Base-by-base conservation (phyloP, 2,329 filamentous ascomycete species). In the Thielaviopsis punctulata region DNA sequence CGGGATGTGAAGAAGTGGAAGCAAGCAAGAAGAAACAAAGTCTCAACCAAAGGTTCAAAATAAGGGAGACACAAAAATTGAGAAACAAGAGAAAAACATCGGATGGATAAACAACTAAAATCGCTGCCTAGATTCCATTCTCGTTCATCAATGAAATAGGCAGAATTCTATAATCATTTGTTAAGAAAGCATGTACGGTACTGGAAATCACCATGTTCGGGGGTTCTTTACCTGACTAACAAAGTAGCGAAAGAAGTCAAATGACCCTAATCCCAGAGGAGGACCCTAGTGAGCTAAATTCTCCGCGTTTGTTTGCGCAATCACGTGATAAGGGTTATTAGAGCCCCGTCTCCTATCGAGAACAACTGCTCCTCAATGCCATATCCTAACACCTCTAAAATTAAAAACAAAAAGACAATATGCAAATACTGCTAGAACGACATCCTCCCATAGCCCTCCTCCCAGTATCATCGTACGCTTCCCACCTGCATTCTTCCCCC, bases 141-240 rank as follows among this genome's bases (percentile, higher is more conserved):
- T 41, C 33, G 5, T 59, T n/a, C 63, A 21, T 5, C 19, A 45
- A 23, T n/a, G 4, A 15, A 6, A n/a, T 21, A 19, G n/a, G 8
- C n/a, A 2, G 21, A 15, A 44, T 36, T 36, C 30, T 36, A 1
- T 36, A 15, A 12, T 33, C 9, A 12, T 33, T 27, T 27, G 6
- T 36, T 4, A 15, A 36, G 6, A 36, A 36, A 2, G 9, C 10
- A n/a, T 2, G 4, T 9, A n/a, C n/a, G n/a, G n/a, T n/a, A n/a
- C n/a, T n/a, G n/a, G n/a, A n/a, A n/a, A n/a, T n/a, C n/a, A n/a
- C 15, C 27, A 6, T 33, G 27, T 33, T 10, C 27, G n/a, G n/a
- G n/a, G n/a, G n/a, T n/a, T n/a, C n/a, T n/a, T n/a, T n/a, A n/a
- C n/a, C n/a, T n/a, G n/a, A n/a, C n/a, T n/a, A n/a, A n/a, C n/a